These are phyloP conservation scores for Aspergillus cejpii DNA, from an alignment of 2,329 filamentous ascomycete species.

Conservation along the genomic window DNA sequence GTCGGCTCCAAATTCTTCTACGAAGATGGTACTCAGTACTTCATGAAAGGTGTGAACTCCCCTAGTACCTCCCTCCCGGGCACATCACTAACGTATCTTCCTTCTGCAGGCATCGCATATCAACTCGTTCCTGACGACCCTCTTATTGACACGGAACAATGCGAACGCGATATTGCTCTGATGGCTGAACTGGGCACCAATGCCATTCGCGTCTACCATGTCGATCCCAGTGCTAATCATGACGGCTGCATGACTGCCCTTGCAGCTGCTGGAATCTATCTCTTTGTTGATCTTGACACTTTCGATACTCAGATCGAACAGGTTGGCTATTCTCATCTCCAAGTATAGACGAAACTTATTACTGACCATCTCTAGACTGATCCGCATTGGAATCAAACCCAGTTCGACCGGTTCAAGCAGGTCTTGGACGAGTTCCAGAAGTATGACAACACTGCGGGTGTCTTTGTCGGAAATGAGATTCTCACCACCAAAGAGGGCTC, in stretches of 20 bases:
- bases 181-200: slow-evolving; percentile 80
- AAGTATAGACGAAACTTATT: not conserved
- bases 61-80: too few species aligned
- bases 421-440: slow-evolving; percentile 71
- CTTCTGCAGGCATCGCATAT: slow-evolving; percentile 62
- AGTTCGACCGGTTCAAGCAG: slow-evolving; percentile 60
- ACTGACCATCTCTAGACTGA: slow-evolving; percentile 39
- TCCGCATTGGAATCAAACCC: slow-evolving; percentile 66
- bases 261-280: slow-evolving; percentile 71
- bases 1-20: slow-evolving; percentile 82
- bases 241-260: slow-evolving; percentile 74
- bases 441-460: slow-evolving; percentile 74
- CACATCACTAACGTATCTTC: slow-evolving; percentile 8
- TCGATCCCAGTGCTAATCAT: slow-evolving; percentile 65
- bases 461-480: slow-evolving; percentile 86
- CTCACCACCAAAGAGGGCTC: slow-evolving; percentile 48
- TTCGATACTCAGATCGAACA: slow-evolving; percentile 42
- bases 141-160: slow-evolving; percentile 68
- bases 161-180: slow-evolving; percentile 63
- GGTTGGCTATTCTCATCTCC: slow-evolving; percentile 24
- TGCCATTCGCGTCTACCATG: slow-evolving; percentile 81
- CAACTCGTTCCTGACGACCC: slow-evolving; percentile 63
- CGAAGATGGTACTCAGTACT: slow-evolving; percentile 73
- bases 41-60: slow-evolving; percentile 63
- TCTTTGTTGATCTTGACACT: slow-evolving; percentile 69